Percentiles rank a stretch among this genome's conserved stretches.
Conservation (phyloP, 441 rosid genomes). For the Rhodomyrtus psidioides region DNA sequence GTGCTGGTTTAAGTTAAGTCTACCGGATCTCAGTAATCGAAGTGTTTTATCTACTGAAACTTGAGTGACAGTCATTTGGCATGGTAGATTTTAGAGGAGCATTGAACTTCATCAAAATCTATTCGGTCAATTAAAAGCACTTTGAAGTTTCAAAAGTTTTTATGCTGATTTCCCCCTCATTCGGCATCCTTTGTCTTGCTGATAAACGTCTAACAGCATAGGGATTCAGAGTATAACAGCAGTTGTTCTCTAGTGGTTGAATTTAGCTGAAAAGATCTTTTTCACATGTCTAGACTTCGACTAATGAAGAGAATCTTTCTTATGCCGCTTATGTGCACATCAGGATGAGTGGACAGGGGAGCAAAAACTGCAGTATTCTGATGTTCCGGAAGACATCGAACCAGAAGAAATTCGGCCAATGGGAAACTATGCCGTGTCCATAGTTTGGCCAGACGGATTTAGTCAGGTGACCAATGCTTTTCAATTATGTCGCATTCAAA, state of each 20-base stretch:
- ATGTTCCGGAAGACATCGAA: constrained; percentile 81
- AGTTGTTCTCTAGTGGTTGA: not conserved
- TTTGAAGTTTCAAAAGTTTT: not conserved
- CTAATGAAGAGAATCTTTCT: not conserved
- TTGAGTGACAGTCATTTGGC: not conserved
- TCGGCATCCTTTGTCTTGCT: not conserved
- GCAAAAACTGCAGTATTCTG: constrained; percentile 65
- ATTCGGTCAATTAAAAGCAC: not conserved
- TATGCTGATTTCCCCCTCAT: not conserved
- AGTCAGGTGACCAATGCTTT: constrained; percentile 47
- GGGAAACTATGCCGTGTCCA: constrained; percentile 93
- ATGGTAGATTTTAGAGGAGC: not conserved
- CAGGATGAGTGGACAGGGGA: constrained; percentile 97
- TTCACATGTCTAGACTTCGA: not conserved
- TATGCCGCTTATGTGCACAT: no score
- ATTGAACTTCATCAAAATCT: not conserved
- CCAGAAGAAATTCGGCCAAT: constrained; percentile 87
- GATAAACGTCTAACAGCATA: fast-evolving
- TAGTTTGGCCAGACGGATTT: constrained; percentile 97
- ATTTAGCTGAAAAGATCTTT: not conserved
- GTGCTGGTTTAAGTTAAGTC: not conserved
- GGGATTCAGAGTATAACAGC: not conserved
- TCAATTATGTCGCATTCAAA: fast-evolving
- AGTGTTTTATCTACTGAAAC: not conserved
- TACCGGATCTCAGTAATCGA: not conserved